Conservation (phyloP, 202 grass and related monocot genomes). For the Bolboschoenoplectus hybrid region DNA sequence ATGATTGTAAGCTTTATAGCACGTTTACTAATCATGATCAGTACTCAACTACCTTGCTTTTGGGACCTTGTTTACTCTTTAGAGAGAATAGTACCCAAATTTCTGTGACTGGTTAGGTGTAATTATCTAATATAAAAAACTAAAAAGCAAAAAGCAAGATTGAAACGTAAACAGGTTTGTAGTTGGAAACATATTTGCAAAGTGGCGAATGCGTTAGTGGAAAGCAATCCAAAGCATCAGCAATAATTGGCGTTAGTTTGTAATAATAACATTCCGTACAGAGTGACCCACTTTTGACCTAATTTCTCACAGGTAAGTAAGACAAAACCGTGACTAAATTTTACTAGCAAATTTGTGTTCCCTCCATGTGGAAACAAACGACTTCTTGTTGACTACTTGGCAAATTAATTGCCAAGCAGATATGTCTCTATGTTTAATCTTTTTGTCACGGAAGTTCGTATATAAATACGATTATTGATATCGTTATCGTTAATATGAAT, state of each 20-base stretch:
- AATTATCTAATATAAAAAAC: not conserved
- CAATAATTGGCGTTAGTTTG: slow-evolving; percentile 17
- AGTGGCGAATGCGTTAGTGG: slow-evolving; percentile 9
- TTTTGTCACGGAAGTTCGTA: not conserved
- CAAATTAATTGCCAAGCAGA: not conserved
- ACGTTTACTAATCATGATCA: slow-evolving; percentile 30
- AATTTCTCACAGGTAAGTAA: not conserved
- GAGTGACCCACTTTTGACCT: slow-evolving; percentile 15
- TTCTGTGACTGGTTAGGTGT: not conserved
- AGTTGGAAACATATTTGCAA: not conserved
- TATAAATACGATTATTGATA: too few relatives aligned
- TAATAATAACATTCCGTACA: not conserved
- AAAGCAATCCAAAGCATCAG: not conserved
- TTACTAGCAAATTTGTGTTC: not conserved
- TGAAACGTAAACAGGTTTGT: not conserved
- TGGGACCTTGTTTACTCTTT: slow-evolving; percentile 11
- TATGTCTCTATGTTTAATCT: not conserved
- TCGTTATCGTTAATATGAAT: too few relatives aligned
- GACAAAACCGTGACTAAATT: not conserved
- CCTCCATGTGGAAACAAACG: not conserved
- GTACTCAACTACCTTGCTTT: slow-evolving; percentile 19
- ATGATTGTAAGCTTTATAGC: not conserved
- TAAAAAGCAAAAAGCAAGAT: not conserved
- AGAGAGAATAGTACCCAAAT: not conserved
- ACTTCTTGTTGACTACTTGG: not conserved